Percentiles rank a stretch among this genome's conserved stretches.
Evolutionary conservation across 176 grass and related monocot genomes (phyloP).

Genomic region (Zoysia japonica): DNA sequence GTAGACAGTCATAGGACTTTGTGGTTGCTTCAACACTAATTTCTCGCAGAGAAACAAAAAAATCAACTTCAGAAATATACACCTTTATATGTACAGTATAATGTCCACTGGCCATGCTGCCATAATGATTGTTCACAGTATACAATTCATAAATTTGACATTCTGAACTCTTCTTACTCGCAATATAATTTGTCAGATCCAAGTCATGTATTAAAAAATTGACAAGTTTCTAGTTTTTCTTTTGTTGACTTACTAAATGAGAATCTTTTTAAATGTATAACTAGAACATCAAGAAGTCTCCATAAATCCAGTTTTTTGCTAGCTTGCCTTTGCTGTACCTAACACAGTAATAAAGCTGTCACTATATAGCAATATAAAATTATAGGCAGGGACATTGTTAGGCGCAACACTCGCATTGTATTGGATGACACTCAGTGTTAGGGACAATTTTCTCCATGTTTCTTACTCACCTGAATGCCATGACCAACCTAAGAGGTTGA

Average conservation of each 20-base stretch:
- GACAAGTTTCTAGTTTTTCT: constrained; percentile 91
- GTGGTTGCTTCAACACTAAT: not conserved
- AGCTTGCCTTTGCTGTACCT: constrained; percentile 97
- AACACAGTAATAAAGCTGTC: constrained; percentile 44
- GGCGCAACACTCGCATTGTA: too few relatives aligned
- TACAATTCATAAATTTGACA: constrained; percentile 80
- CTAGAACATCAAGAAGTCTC: constrained; percentile 96
- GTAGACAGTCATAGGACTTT: constrained; percentile 4
- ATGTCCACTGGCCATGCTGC: constrained; percentile 97
- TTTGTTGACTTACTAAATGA: constrained; percentile 92
- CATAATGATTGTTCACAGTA: constrained; percentile 95
- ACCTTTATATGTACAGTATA: constrained; percentile 99
- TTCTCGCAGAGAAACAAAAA: not conserved
- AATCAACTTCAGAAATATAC: constrained; percentile 10
- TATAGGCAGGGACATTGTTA: constrained; percentile 23
- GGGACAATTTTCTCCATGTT: too few relatives aligned
- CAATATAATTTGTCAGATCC: constrained; percentile 97
- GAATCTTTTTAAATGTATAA: constrained; percentile 98
- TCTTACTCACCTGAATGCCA: too few relatives aligned
- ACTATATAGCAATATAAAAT: constrained; percentile 16
- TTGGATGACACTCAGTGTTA: too few relatives aligned
- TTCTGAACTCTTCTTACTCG: constrained; percentile 72
- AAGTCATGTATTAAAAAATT: constrained; percentile 93
- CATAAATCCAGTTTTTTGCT: constrained; percentile 99
- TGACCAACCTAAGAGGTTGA: too few relatives aligned